A percentile compares a stretch with the other conserved stretches of the same genome.
Evolutionary conservation across 768 basidiomycete species (phyloP).

Genomic region (Hemileccinum rubropunctum): DNA sequence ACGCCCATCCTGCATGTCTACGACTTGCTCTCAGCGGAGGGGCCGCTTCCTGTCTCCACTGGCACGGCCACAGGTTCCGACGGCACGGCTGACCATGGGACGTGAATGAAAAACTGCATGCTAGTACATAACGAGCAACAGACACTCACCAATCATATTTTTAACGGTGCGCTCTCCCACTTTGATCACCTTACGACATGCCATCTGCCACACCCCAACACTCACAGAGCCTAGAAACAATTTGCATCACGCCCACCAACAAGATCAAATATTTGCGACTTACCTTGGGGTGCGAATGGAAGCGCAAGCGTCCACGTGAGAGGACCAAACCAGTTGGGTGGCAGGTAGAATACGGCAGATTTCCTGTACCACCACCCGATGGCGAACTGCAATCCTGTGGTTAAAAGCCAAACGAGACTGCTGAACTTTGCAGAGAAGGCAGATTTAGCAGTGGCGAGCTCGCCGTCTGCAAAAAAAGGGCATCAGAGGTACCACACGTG

Average conservation of each 20-base stretch:
- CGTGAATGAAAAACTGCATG: too few species aligned
- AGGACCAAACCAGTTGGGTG: constrained; percentile 87
- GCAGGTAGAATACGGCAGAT: constrained; percentile 91
- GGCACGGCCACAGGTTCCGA: constrained; percentile 22
- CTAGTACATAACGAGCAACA: constrained; percentile 4
- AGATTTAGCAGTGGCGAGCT: constrained; percentile 56
- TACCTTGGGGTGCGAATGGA: constrained; percentile 88
- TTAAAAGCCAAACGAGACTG: constrained; percentile 71
- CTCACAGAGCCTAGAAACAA: constrained; percentile 74
- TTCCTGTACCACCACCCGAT: constrained; percentile 92
- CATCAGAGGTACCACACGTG: constrained; percentile 3
- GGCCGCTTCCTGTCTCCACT: constrained; percentile 8
- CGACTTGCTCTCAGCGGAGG: constrained; percentile 17
- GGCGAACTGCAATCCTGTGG: constrained; percentile 82
- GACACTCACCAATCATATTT: constrained; percentile 49
- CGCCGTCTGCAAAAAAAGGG: constrained; percentile 51
- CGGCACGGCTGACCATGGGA: constrained; percentile 11
- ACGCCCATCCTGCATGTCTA: constrained; percentile 6
- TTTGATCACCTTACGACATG: constrained; percentile 81
- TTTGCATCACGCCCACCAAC: background rate
- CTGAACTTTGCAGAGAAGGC: constrained; percentile 73
- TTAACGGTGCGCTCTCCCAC: constrained; percentile 72
- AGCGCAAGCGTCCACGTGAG: constrained; percentile 85
- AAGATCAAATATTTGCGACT: constrained; percentile 21
- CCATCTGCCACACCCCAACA: constrained; percentile 94